A percentile compares a stretch with the other conserved stretches of the same genome.
Evolutionary conservation across 805 yeast species (phyloP).

Genomic region (Deakozyma indianensis): DNA sequence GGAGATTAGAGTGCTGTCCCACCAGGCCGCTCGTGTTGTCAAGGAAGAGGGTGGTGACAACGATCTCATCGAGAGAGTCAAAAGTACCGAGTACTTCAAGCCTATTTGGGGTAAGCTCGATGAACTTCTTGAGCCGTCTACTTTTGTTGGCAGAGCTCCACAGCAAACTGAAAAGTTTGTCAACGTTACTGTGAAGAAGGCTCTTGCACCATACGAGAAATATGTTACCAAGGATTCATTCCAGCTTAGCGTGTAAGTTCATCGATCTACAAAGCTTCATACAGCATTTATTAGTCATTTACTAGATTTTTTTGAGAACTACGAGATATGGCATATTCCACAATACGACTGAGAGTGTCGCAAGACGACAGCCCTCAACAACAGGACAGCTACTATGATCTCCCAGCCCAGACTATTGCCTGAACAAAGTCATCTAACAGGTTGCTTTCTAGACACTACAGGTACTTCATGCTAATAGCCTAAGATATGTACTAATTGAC

Average conservation of each 20-base stretch:
- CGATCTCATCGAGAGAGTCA: conserved; percentile 82
- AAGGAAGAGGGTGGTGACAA: conserved; percentile 98
- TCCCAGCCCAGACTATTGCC: no score
- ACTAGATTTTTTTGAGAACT: no score
- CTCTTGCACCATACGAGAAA: conserved; percentile 52
- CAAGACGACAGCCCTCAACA: no score
- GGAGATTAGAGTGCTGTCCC: conserved; percentile 90
- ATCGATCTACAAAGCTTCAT: no score
- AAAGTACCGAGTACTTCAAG: conserved; percentile 60
- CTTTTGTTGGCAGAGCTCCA: conserved; percentile 97
- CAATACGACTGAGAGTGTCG: no score
- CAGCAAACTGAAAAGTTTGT: conserved; percentile 93
- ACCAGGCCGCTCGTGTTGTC: conserved; percentile 93
- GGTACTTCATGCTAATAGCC: no score
- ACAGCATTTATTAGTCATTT: no score
- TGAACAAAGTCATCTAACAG: no score
- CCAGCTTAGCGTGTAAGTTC: conserved; percentile 68
- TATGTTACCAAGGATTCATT: conserved; percentile 53
- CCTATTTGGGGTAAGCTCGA: conserved; percentile 85
- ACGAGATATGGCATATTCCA: no score
- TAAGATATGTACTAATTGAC: no score
- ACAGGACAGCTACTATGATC: no score
- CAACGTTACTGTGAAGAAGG: conserved; percentile 67
- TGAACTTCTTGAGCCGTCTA: conserved; percentile 69
- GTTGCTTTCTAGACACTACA: no score